These are phyloP conservation scores for Neckera pumila DNA, from an alignment of 225 moss, liverwort and hornwort species.

Conservation along the genomic window DNA sequence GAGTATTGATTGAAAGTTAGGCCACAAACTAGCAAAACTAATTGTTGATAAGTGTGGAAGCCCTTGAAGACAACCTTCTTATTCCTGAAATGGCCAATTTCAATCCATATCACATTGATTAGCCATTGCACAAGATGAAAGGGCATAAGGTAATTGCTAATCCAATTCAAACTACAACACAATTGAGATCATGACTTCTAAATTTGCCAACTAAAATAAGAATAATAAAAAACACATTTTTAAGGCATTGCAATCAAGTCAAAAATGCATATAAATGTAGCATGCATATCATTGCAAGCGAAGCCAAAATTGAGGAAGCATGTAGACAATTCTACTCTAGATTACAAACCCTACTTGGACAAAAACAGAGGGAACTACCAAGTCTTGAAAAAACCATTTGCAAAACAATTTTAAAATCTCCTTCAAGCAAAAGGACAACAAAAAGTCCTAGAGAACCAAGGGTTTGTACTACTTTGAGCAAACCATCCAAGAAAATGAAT, in stretches of 20 bases:
- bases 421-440: not conserved
- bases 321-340: not conserved
- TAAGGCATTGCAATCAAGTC: not conserved
- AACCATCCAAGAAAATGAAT: not conserved
- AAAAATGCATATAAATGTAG: not conserved
- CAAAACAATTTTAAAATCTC: not conserved
- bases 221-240: not conserved
- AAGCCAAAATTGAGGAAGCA: not conserved
- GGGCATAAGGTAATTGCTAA: not conserved
- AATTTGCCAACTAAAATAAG: not conserved
- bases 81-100: conserved; percentile 29
- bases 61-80: conserved; percentile 18
- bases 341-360: not conserved
- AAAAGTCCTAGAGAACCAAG: not conserved
- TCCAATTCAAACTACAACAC: not conserved
- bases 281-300: not conserved
- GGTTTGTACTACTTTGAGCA: not conserved
- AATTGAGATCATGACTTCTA: not conserved
- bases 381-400: not conserved
- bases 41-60: not conserved
- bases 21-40: conserved; percentile 1
- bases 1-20: conserved; percentile 2
- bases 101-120: conserved; percentile 25
- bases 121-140: conserved; percentile 12
- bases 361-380: not conserved